Evolutionary conservation across 1,139 yeast genomes (phyloP), one percentile per base, ranked within the genome.

Genomic region (Candida gigantensis): DNA sequence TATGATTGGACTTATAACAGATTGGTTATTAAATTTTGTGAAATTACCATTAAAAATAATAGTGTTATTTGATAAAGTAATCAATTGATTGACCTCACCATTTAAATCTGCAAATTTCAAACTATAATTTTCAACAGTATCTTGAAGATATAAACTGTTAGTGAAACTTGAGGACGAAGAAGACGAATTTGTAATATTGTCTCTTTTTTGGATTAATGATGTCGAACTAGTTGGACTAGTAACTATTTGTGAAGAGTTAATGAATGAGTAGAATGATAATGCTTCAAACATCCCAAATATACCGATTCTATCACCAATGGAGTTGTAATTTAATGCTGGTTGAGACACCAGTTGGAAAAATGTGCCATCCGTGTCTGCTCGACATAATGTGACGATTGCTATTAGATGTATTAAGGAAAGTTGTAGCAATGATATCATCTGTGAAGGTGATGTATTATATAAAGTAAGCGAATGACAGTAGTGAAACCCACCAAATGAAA

Each of bases 241-340:
- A 16, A 62, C 50, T 31, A 55, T 53, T 14, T 58, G 42, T 14
- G 73, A 58, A 27, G 63, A 81, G 37, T 86, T 86, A 20, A 58
- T 52, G 47, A 72, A 79, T 24, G 67, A 52, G 58, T 82, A 82
- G 36, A 70, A 65, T 2, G 92, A 75, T 19, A 84, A 55, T 11
- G 83, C 79, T 41, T 77, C 74, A 49, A 78, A 84, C 28, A 71
- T 62, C 7, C 96, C 96, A 35, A 84, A 70, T 12, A 86, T 49
- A 5, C 84, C 81, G 34, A 87, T 60, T 39, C 67, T 52, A 13
- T 65, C 61, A 23, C 79, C 74, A 26, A 67, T 40, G 29, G 50
- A 46, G 16, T 47, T 40, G 39, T 59, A 68, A 36, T 65, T 52
- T 18, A 72, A 46, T 6, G 44, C 49, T 3, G 76, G 76, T 19